Base-by-base conservation (phyloP, 768 basidiomycete species). In the Calocera viscosa region DNA sequence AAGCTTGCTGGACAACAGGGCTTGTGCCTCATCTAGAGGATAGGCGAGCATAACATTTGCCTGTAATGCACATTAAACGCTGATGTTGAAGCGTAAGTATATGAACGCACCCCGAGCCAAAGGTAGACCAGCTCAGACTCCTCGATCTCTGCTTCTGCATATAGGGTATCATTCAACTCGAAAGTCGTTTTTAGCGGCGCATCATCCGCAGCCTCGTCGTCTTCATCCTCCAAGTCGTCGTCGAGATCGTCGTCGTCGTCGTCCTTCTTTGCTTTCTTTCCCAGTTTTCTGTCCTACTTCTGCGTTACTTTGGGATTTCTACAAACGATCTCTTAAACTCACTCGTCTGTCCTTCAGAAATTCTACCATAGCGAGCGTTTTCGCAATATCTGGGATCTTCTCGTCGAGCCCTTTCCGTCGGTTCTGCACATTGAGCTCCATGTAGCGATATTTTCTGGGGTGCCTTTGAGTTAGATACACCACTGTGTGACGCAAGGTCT, bases 1-100 rank as follows among this genome's bases (percentile, higher is more conserved):
- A 32, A 94, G 83, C 76, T 97, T 97, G 28, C 84, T 82, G 66
- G 81, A 76, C 0, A 99, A 79, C 8, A 98, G 82, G 1, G 81
- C 75, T 66, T 88, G 82, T 1, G 96, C 96, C 17, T 84, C 85
- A 0, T 84, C 82, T 28, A 95, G 78, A 69, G 88, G 89, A 79
- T 99, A 99, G 0, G 93, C 90, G 1, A 99, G 80, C 95, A 98
- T 97, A 1, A 94, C 92, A 70, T 97, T 97, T 7, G 96, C 96
- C 95, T 98, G 70, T 11, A 28, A 41, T n/a, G 16, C 30, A 38
- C 16, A 47, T 30, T 16, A 65, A 1, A 28, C 17, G 14, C 28
- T 2, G 1, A 34, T 22, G 22, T 35, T 26, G 26, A 22, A 3
- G 17, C 2, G 19, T 24, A 30, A 16, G 17, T 8, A 32, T 38